phyloP scores from a whole-genome alignment of 176 grass and related monocot species.

The Eleusine coracana region DNA sequence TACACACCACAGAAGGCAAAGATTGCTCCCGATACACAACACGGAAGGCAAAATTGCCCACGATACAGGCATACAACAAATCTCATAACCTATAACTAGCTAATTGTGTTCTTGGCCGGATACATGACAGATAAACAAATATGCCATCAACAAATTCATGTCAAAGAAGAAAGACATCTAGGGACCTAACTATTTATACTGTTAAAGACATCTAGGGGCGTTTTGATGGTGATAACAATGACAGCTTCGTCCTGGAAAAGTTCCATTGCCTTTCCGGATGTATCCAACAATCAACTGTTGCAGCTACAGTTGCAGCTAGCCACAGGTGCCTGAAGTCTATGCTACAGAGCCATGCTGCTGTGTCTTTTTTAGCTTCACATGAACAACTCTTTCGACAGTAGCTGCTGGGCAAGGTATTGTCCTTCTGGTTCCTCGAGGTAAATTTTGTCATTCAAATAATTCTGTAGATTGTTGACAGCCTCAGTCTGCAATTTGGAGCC shows the following conservation, averaged over 20 bases:
- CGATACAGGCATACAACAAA: constrained; percentile 29
- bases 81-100: background rate
- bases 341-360: constrained; percentile 9
- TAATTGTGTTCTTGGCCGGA: background rate
- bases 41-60: background rate
- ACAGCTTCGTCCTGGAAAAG: background rate
- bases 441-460: constrained; percentile 60
- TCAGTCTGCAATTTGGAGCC: constrained; percentile 51
- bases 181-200: background rate
- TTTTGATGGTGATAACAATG: background rate
- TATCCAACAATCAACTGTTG: background rate
- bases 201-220: background rate
- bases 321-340: too few species aligned
- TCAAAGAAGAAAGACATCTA: background rate
- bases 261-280: background rate
- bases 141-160: background rate
- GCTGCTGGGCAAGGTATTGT: constrained; percentile 51
- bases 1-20: constrained; percentile 3
- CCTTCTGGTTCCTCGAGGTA: constrained; percentile 83
- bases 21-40: background rate
- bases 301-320: background rate
- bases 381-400: constrained; percentile 57
- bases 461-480: constrained; percentile 58
- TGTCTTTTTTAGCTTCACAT: constrained; percentile 31
- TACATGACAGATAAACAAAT: background rate